Percentiles rank a stretch among this genome's conserved stretches.
Evolutionary conservation across 192 early-diverging fungal genomes (phyloP).

Genomic region (Coemansia sp.): DNA sequence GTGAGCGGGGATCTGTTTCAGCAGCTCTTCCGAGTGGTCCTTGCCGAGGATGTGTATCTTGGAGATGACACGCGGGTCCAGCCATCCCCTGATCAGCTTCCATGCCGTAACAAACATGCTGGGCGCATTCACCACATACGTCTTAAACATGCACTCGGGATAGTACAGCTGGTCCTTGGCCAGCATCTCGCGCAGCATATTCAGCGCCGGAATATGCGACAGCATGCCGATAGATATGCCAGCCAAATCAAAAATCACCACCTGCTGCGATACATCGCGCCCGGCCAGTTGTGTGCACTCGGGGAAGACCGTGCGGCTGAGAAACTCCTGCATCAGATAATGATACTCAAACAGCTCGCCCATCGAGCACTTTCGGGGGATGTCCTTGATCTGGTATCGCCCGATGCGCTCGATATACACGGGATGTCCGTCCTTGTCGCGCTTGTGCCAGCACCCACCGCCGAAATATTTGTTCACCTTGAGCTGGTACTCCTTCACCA

Average conservation of each 20-base stretch:
- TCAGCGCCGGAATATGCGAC: conserved; percentile 63
- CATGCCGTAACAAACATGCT: conserved; percentile 82
- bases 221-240: conserved; percentile 75
- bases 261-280: conserved; percentile 72
- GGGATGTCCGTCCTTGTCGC: conserved; percentile 85
- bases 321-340: conserved; percentile 68
- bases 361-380: conserved; percentile 60
- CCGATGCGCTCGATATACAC: conserved; percentile 92
- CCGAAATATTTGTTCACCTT: conserved; percentile 66
- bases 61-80: conserved; percentile 69
- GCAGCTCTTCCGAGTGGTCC: conserved; percentile 58
- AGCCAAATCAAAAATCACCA: conserved; percentile 89
- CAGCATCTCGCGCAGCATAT: conserved; percentile 69
- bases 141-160: conserved; percentile 88
- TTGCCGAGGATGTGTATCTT: conserved; percentile 60
- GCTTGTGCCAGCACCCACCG: conserved; percentile 78
- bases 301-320: conserved; percentile 67
- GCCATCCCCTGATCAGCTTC: conserved; percentile 72
- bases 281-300: conserved; percentile 74
- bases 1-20: conserved; percentile 63
- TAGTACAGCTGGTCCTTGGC: conserved; percentile 91
- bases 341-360: conserved; percentile 68
- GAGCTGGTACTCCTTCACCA: conserved; percentile 64
- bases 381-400: conserved; percentile 61
- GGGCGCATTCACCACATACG: conserved; percentile 93